Percentiles rank a stretch among this genome's conserved stretches.
These are phyloP conservation scores for Yamadazyma dendronema DNA, from an alignment of 1,139 yeast species.

Conservation along the genomic window DNA sequence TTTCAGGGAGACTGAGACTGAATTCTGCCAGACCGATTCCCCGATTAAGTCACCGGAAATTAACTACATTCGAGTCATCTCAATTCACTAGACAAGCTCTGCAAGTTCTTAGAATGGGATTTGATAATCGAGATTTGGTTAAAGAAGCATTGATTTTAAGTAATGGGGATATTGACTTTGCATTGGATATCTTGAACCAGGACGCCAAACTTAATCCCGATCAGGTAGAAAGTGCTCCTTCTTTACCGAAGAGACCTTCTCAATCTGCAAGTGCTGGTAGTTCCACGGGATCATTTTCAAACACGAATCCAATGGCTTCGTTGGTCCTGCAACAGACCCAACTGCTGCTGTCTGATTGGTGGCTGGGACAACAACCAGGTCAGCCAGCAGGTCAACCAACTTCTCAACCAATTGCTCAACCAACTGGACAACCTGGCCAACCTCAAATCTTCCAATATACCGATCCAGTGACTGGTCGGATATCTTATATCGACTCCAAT, in stretches of 20 bases:
- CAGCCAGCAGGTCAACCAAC: background rate
- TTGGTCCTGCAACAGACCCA: constrained; percentile 16
- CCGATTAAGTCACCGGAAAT: constrained; percentile 39
- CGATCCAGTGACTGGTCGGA: constrained; percentile 59
- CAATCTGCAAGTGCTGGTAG: constrained; percentile 8
- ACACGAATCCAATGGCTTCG: constrained; percentile 19
- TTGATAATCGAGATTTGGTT: constrained; percentile 42
- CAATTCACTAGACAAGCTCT: constrained; percentile 39
- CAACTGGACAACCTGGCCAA: background rate
- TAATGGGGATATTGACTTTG: constrained; percentile 48
- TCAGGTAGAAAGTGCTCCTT: constrained; percentile 39
- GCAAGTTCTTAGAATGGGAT: constrained; percentile 46
- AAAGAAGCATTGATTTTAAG: constrained; percentile 50
- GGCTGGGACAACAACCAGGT: constrained; percentile 17
- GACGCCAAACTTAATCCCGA: constrained; percentile 38
- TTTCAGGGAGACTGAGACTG: constrained; percentile 17
- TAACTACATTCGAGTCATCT: constrained; percentile 42
- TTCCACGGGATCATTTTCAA: constrained; percentile 13
- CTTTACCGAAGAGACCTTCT: constrained; percentile 47
- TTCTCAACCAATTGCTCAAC: no score
- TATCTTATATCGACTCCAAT: constrained; percentile 57
- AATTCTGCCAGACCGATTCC: constrained; percentile 27
- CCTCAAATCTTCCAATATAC: constrained; percentile 58
- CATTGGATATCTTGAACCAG: constrained; percentile 47
- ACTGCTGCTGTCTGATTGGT: constrained; percentile 24